These are phyloP conservation scores for Pistacia vera DNA, from an alignment of 345 rosid genomes.

Conservation along the genomic window DNA sequence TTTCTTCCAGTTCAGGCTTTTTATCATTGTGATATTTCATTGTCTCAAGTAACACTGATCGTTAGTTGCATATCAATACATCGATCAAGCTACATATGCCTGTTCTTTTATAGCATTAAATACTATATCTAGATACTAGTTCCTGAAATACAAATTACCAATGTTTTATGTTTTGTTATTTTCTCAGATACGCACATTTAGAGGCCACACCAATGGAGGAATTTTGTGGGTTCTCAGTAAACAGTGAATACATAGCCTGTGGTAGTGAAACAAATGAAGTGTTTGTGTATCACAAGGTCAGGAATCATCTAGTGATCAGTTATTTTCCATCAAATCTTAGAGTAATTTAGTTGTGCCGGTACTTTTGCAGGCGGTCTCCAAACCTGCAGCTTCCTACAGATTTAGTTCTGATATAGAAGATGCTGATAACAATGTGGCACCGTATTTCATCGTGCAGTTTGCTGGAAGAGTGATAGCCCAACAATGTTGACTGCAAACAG, in stretches of 20 bases:
- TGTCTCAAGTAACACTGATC: background rate
- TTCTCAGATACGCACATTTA: slow-evolving; percentile 52
- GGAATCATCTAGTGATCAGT: background rate
- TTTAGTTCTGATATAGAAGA: slow-evolving; percentile 45
- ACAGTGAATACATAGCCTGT: slow-evolving; percentile 54
- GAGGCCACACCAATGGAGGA: slow-evolving; percentile 64
- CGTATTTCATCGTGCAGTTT: slow-evolving; percentile 59
- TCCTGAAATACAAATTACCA: background rate
- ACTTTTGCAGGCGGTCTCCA: slow-evolving; percentile 52
- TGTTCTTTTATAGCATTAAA: no score
- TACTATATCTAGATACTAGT: background rate
- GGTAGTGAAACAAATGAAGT: slow-evolving; percentile 80
- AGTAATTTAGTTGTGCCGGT: background rate
- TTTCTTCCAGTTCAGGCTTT: background rate
- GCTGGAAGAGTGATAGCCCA: slow-evolving; percentile 66
- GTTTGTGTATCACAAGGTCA: slow-evolving; percentile 71
- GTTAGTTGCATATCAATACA: background rate
- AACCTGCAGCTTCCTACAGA: slow-evolving; percentile 50
- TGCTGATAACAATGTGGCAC: slow-evolving; percentile 37
- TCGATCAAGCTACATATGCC: no score
- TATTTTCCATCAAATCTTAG: background rate
- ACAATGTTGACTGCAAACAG: slow-evolving; percentile 63
- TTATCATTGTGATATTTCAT: background rate
- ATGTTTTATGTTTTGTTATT: slow-evolving; percentile 4
- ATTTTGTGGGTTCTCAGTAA: slow-evolving; percentile 64